phyloP scores from a whole-genome alignment of 2,329 filamentous ascomycete genomes.

The Colletotrichum caudatum region DNA sequence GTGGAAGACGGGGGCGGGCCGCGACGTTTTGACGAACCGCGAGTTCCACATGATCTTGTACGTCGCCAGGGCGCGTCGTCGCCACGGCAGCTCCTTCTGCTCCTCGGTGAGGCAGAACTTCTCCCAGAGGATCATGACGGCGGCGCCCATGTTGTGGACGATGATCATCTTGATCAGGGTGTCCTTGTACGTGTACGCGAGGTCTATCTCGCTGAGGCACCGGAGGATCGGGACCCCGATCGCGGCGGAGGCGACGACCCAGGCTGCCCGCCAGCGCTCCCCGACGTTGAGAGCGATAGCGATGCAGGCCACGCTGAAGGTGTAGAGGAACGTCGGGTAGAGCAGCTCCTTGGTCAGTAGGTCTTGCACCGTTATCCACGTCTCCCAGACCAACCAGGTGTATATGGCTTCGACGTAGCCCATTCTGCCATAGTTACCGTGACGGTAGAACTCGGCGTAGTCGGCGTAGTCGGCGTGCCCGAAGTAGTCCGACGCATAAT shows the following conservation, averaged over 20 bases:
- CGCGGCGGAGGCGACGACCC: not conserved
- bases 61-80: not conserved
- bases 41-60: constrained; percentile 35
- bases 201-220: not conserved
- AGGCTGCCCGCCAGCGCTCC: not conserved
- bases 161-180: constrained; percentile 7
- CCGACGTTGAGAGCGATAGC: constrained; percentile 16
- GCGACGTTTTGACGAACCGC: constrained; percentile 24
- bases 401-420: not conserved
- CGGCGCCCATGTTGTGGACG: constrained; percentile 24
- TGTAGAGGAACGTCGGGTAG: constrained; percentile 6
- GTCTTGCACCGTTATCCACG: not conserved
- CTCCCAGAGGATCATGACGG: constrained; percentile 32
- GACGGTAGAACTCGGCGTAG: not conserved
- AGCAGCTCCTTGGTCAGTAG: not conserved
- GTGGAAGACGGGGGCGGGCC: constrained; percentile 29
- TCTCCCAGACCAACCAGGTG: not conserved
- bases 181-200: constrained; percentile 20
- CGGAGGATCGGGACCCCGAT: not conserved
- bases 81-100: constrained; percentile 24
- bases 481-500: no score
- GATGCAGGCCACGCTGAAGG: constrained; percentile 19
- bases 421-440: not conserved
- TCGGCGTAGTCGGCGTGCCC: not conserved
- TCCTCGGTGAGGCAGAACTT: constrained; percentile 32